Evolutionary conservation across 1,139 yeast species (phyloP), one percentile per base, ranked within the genome.

Genomic region (Yamadazyma trypodendri): DNA sequence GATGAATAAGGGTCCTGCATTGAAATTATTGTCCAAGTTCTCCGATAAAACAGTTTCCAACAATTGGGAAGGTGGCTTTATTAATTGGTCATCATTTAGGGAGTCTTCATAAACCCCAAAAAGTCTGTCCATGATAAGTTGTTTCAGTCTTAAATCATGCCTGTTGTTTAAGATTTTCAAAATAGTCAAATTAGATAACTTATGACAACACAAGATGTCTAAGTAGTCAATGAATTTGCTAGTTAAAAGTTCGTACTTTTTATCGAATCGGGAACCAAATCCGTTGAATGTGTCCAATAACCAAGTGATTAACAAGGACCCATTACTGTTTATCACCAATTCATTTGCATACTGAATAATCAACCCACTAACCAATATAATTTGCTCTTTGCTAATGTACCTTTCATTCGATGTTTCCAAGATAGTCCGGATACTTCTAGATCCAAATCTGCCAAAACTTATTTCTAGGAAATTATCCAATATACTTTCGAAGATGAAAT

Each of bases 391-490:
- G 10, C 83, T 70, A 20, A 70, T 59, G 16, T 38, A 37, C 8
- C 80, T 72, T 43, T 77, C 74, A 35, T 75, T 77, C 37, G 58
- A 57, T 31, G 92, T 82, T 61, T 92, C 98, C 38, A 92, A 69
- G 49, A 95, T 88, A 0, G 98, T 95, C 47, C 98, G 70, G 49
- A 90, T 83, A 24, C 97, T 96, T 50, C 98, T 75, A 1, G 97
- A 92, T 33, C 98, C 99, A 60, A 87, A 92, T 52, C 98, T 74
- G 39, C 94, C 95, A 50, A 79, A 87, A 39, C 95, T 84, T 47
- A 92, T 84, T 40, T 81, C 83, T 72, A 88, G 70, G 54, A 92
- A 89, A 49, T 84, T 80, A 35, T 86, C 79, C 44, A 88, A 64
- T 56, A 90, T 81, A 12, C 88, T 78, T 60, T 92, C 96, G 58